Percentiles rank a stretch among this genome's conserved stretches.
Evolutionary conservation across 306 rosid genomes (phyloP).

Genomic region (Albizia julibrissin): DNA sequence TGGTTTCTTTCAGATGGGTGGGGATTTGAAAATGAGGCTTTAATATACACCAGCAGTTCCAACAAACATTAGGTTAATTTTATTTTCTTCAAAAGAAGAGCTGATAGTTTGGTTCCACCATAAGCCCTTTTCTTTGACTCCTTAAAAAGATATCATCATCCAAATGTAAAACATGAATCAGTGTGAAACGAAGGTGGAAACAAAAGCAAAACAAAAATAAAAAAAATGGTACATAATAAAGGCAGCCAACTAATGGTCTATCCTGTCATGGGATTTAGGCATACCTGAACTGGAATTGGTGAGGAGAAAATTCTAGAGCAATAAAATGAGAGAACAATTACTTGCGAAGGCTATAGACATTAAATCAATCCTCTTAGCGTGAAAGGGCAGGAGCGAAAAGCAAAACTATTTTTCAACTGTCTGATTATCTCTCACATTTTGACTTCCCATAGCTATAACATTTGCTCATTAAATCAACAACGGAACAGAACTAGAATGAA

Average conservation of each 20-base stretch:
- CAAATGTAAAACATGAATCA: slow-evolving; percentile 33
- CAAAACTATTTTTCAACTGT: too few relatives aligned
- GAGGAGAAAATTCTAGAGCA: too few relatives aligned
- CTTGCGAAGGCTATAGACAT: too few relatives aligned
- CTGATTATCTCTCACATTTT: too few relatives aligned
- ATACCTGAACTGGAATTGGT: too few relatives aligned
- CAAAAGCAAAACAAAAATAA: slow-evolving; percentile 37
- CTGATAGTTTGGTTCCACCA: slow-evolving; percentile 37
- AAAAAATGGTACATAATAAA: slow-evolving; percentile 57
- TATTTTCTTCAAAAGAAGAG: slow-evolving; percentile 69
- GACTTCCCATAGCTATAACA: too few relatives aligned
- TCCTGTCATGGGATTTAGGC: slow-evolving; percentile 58
- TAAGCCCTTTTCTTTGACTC: slow-evolving; percentile 32
- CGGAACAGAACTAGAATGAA: too few relatives aligned
- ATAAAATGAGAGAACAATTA: too few relatives aligned
- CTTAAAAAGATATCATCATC: slow-evolving; percentile 41
- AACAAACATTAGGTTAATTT: slow-evolving; percentile 23
- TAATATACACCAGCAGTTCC: slow-evolving; percentile 17
- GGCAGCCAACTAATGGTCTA: slow-evolving; percentile 48
- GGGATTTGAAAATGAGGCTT: slow-evolving; percentile 40
- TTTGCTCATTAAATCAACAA: too few relatives aligned
- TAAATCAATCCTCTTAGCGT: too few relatives aligned
- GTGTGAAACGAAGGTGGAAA: too few relatives aligned
- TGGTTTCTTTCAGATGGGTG: slow-evolving; percentile 43
- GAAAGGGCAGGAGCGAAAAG: too few relatives aligned